Percentiles rank a stretch among this genome's conserved stretches.
These are phyloP conservation scores for Phialophora chinensis DNA, from an alignment of 2,329 filamentous ascomycete species.

Conservation along the genomic window DNA sequence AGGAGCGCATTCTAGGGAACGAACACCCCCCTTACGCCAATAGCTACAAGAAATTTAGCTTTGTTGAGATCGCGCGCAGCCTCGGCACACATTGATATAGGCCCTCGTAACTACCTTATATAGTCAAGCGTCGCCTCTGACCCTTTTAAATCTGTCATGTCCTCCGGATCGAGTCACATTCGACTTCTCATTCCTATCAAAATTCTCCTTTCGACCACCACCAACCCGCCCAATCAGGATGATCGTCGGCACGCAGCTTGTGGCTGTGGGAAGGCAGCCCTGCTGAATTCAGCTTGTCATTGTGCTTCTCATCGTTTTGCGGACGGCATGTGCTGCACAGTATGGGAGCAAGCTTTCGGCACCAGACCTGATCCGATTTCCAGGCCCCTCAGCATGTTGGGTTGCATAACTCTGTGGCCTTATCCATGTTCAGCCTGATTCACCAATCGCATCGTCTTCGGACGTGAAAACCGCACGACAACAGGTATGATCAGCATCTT, in stretches of 20 bases:
- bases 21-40: no score
- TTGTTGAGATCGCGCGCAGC: no score
- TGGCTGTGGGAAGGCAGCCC: not conserved
- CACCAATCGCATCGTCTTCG: constrained; percentile 1
- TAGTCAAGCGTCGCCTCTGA: no score
- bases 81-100: no score
- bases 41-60: no score
- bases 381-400: not conserved
- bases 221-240: not conserved
- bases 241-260: not conserved
- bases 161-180: no score
- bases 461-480: not conserved
- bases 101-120: no score
- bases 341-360: not conserved
- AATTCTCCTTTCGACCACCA: not conserved
- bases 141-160: no score
- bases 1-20: no score
- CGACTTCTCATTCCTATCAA: not conserved
- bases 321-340: not conserved
- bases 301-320: not conserved
- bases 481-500: not conserved
- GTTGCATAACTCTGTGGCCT: not conserved
- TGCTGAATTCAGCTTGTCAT: not conserved
- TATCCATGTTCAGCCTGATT: not conserved
- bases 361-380: not conserved